Base-by-base conservation (phyloP, 1,139 yeast genomes). In the Pichia sp. region DNA sequence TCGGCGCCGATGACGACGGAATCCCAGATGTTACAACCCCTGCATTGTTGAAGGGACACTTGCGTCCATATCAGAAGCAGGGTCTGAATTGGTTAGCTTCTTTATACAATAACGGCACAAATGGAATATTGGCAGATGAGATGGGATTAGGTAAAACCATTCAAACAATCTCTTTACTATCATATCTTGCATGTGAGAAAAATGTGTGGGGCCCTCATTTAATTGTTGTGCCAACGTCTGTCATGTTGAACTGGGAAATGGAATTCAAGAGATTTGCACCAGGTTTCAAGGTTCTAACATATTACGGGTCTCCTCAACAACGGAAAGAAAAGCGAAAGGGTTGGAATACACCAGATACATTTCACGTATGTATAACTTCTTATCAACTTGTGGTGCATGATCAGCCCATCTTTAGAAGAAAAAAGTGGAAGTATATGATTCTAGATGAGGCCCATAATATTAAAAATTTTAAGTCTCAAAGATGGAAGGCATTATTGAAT, bases 221-320 rank as follows among this genome's bases (percentile, higher is more conserved):
- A 54, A 92, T 95, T 71, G 84, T 95, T 58, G 99, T 95, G 4
- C 99, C 99, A 2, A 95, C 99, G 0, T 90, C 97, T 20, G 99
- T 95, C n/a, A 85, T 95, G 85, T 81, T 95, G 55, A 95, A 95
- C 68, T 95, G 99, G 99, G 99, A 95, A 69, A 92, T 93, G 97
- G 99, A 95, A 68, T 92, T 95, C 73, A 95, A 93, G 67, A 84
- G 96, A 63, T 95, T 95, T 76, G 98, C 98, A 0, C 99, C 99
- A 0, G 99, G 99, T 0, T 87, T 95, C 70, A 93, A 95, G 68
- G 95, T 95, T 1, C 70, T 95, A 69, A 93, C 99, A 0, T 95
- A 95, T 69, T 95, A 93, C 66, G 99, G 99, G 0, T 85, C 95
- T n/a, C 99, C 98, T 0, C 96, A 89, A 65, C 98, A 95, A 69